phyloP scores from a whole-genome alignment of 441 rosid genomes.

The Gossypium gossypioides region DNA sequence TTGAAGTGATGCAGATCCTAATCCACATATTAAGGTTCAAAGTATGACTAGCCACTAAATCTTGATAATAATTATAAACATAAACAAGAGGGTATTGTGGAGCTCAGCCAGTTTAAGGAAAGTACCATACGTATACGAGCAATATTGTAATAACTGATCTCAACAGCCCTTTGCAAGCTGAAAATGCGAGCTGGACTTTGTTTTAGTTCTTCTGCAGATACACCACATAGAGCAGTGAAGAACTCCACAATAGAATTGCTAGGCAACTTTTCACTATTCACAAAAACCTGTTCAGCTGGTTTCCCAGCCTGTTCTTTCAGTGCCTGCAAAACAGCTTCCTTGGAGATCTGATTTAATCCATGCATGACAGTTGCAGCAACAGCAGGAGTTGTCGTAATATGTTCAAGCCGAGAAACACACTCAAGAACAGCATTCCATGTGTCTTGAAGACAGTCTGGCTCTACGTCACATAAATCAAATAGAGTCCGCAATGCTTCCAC shows the following conservation, averaged over 20 bases:
- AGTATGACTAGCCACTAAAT: conserved; percentile 1
- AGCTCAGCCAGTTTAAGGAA: conserved; percentile 16
- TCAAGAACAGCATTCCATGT: conserved; percentile 99
- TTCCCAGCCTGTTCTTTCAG: conserved; percentile 86
- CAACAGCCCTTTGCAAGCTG: conserved; percentile 97
- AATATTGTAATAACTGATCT: conserved; percentile 98
- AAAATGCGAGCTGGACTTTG: conserved; percentile 98
- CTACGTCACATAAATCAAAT: conserved; percentile 62
- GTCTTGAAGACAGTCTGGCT: conserved; percentile 81
- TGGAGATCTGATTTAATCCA: conserved; percentile 96
- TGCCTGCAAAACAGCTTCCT: conserved; percentile 89
- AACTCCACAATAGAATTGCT: conserved; percentile 93
- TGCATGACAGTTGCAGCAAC: conserved; percentile 92
- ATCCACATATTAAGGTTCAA: neutral
- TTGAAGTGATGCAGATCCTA: neutral
- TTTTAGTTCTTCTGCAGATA: conserved; percentile 91
- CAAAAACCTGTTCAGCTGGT: conserved; percentile 91
- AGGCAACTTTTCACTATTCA: conserved; percentile 82
- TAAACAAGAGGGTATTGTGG: neutral
- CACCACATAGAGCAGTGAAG: conserved; percentile 95
- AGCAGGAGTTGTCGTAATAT: conserved; percentile 77
- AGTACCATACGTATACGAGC: conserved; percentile 96
- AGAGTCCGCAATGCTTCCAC: conserved; percentile 92
- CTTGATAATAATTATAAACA: conserved; percentile 9
- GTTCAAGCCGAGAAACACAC: conserved; percentile 98